phyloP scores from a whole-genome alignment of 441 rosid species.

The Hura crepitans region DNA sequence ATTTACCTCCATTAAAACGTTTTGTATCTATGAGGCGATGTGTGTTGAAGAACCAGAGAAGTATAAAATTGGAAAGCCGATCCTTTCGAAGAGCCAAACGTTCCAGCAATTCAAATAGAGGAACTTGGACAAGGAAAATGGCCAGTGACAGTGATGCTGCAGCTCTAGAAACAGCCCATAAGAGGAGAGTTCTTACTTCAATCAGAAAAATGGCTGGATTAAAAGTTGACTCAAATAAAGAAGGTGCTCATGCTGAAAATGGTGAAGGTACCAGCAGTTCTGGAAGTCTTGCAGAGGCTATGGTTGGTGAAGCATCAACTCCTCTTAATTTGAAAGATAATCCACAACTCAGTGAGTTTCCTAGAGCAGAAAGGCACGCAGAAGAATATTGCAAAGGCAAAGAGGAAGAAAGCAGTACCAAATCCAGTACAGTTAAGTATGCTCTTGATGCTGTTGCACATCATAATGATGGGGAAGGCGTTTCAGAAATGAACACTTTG shows the following conservation, averaged over 20 bases:
- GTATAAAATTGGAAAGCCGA: constrained; percentile 36
- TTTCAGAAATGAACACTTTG: neutral
- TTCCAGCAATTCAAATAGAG: constrained; percentile 37
- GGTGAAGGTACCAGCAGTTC: constrained; percentile 5
- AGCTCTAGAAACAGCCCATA: constrained; percentile 19
- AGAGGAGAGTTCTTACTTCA: constrained; percentile 10
- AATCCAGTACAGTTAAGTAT: constrained; percentile 1
- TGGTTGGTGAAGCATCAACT: constrained; percentile 13
- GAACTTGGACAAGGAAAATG: constrained; percentile 22
- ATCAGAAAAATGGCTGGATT: constrained; percentile 2
- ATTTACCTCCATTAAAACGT: constrained; percentile 51
- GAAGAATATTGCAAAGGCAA: neutral
- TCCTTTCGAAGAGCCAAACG: constrained; percentile 33
- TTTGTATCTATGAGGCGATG: constrained; percentile 63
- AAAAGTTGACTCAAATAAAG: constrained; percentile 4
- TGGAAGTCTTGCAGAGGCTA: neutral
- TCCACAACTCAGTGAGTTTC: neutral
- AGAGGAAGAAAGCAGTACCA: no score
- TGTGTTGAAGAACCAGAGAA: constrained; percentile 44
- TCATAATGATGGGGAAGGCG: neutral
- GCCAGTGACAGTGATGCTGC: constrained; percentile 25
- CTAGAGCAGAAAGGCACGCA: neutral
- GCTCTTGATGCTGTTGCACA: neutral
- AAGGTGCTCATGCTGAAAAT: neutral
- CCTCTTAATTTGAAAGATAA: neutral